These are phyloP conservation scores for Fusarium napiforme DNA, from an alignment of 2,329 filamentous ascomycete genomes.

Conservation along the genomic window DNA sequence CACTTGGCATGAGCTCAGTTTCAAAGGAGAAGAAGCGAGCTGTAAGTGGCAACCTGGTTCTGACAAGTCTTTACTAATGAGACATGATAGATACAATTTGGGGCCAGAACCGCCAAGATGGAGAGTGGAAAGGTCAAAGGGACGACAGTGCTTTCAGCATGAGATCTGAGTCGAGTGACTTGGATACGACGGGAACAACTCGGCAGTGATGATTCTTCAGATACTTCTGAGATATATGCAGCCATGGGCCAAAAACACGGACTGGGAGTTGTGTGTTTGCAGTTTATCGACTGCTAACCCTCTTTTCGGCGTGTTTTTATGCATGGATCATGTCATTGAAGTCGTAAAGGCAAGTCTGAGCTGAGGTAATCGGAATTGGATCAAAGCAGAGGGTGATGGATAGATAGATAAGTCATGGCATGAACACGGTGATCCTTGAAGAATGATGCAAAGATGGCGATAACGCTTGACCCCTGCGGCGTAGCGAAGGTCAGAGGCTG, in stretches of 20 bases:
- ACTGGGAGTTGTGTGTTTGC: constrained; percentile 60
- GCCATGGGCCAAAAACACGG: constrained; percentile 33
- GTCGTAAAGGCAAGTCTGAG: constrained; percentile 76
- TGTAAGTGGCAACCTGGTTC: constrained; percentile 59
- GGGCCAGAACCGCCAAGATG: constrained; percentile 85
- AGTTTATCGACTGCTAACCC: constrained; percentile 55
- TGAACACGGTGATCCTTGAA: constrained; percentile 11
- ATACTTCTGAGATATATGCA: constrained; percentile 75
- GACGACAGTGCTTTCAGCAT: constrained; percentile 66
- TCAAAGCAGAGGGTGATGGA: background rate
- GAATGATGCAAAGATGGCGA: constrained; percentile 8
- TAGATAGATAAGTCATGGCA: constrained; percentile 21
- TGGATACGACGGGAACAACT: constrained; percentile 1
- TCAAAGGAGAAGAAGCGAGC: constrained; percentile 93
- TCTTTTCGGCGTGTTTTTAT: constrained; percentile 35
- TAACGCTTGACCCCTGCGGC: constrained; percentile 1
- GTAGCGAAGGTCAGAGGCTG: constrained; percentile 19
- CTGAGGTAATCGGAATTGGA: constrained; percentile 42
- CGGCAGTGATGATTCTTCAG: constrained; percentile 76
- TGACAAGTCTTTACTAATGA: constrained; percentile 16
- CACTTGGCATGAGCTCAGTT: constrained; percentile 76
- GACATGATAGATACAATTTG: constrained; percentile 76
- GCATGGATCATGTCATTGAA: constrained; percentile 55
- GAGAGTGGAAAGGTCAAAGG: constrained; percentile 75
- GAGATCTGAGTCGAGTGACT: constrained; percentile 43